Evolutionary conservation across 1,284 basidiomycete species (phyloP).

Genomic region (Laetiporus sulphureus): DNA sequence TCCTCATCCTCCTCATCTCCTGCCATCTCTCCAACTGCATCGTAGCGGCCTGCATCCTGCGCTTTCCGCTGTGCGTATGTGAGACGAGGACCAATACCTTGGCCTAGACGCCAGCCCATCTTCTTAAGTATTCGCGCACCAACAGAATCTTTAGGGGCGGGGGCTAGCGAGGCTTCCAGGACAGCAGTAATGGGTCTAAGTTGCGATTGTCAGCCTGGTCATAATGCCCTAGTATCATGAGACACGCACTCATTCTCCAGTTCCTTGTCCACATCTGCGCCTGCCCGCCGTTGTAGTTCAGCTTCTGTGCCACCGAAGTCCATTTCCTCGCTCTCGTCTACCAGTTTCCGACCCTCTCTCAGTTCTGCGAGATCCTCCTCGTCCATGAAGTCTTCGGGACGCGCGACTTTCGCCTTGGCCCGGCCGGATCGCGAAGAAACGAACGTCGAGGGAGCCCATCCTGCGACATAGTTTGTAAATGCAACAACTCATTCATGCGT

Average conservation of each 20-base stretch:
- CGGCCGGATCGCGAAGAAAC: conserved; percentile 78
- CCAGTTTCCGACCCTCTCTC: conserved; percentile 63
- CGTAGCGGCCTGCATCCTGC: conserved; percentile 49
- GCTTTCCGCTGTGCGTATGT: conserved; percentile 68
- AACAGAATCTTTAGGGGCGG: conserved; percentile 59
- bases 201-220: not conserved
- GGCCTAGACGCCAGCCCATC: conserved; percentile 93
- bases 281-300: conserved; percentile 30
- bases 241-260: conserved; percentile 54
- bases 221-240: conserved; percentile 2
- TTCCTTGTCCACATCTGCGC: conserved; percentile 20
- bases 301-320: conserved; percentile 56
- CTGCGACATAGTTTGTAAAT: too few species aligned
- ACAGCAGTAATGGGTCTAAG: conserved; percentile 54
- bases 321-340: conserved; percentile 74
- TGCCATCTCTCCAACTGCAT: conserved; percentile 25
- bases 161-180: conserved; percentile 55
- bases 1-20: conserved; percentile 60
- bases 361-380: conserved; percentile 91
- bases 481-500: too few species aligned
- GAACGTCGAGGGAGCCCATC: conserved; percentile 93
- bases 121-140: conserved; percentile 84
- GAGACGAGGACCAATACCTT: conserved; percentile 91
- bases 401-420: conserved; percentile 50
- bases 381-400: conserved; percentile 96